Base-by-base conservation (phyloP, 1,284 basidiomycete species). In the Ustilago cynodontis region DNA sequence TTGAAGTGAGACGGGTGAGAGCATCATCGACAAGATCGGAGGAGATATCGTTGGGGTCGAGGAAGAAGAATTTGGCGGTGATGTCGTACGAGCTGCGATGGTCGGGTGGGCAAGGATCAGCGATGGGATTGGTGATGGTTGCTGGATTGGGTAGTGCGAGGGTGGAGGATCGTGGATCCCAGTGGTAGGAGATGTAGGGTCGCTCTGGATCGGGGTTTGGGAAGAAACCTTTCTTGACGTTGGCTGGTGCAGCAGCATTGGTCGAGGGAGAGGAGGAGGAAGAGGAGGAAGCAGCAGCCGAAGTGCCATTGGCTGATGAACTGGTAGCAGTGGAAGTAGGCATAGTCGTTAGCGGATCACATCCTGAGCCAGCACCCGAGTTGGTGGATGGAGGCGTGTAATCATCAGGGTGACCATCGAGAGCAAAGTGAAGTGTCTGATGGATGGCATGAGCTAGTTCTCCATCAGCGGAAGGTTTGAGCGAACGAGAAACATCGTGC, bases 51-150 rank as follows among this genome's bases (percentile, higher is more conserved):
- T 3, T 31, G 0, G 58, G 37, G 22, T 76, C 73, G 50, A 83
- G 71, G 39, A 72, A 80, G 75, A 82, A 83, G 64, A 83, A 77
- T 59, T 83, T 83, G 63, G 77, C 80, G 2, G 80, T 83, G 28
- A 83, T 80, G 53, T 83, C 82, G 59, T 79, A 81, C 4, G 74
- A 69, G 53, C 61, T 69, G 7, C 82, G 31, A 26, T 69, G 67
- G 26, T 79, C 77, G 2, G 73, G 71, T n/a, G 67, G 65, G 57
- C 79, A 81, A 10, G 79, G 79, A 47, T 81, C 79, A 7, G 71
- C 72, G 20, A 71, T 67, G 31, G 79, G 79, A 37, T 79, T 81
- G 22, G 74, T 65, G 63, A 81, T 79, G 10, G 71, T 77, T 2
- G 63, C 59, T 4, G 82, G 80, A 35, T 81, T 77, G 1, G 82